A percentile compares a stretch with the other conserved stretches of the same genome.
Conservation (phyloP, 192 early-diverging fungal genomes). For the Podila verticillata region DNA sequence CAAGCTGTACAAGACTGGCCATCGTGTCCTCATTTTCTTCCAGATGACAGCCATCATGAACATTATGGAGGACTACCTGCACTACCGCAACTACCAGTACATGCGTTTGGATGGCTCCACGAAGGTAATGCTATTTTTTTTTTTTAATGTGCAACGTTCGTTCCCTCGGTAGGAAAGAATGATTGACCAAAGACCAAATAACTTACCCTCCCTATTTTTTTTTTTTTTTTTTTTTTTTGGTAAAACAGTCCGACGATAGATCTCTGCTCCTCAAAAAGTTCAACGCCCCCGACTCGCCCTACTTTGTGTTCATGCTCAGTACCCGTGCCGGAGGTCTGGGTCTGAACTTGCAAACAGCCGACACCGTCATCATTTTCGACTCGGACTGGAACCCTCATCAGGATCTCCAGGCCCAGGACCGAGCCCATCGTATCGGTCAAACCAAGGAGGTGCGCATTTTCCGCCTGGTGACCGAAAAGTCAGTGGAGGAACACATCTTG, state of each 20-base stretch:
- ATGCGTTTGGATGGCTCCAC: constrained; percentile 94
- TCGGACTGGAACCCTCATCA: constrained; percentile 99
- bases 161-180: too few species aligned
- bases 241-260: constrained; percentile 79
- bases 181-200: not conserved
- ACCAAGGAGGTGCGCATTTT: constrained; percentile 97
- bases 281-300: constrained; percentile 82
- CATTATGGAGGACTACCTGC: constrained; percentile 96
- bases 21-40: constrained; percentile 85
- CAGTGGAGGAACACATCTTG: constrained; percentile 95
- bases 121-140: constrained; percentile 55
- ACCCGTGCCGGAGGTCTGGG: constrained; percentile 97
- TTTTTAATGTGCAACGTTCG: not conserved
- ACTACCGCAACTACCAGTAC: constrained; percentile 73
- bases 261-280: constrained; percentile 81
- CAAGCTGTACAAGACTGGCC: constrained; percentile 85
- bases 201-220: not conserved
- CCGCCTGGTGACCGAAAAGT: constrained; percentile 88
- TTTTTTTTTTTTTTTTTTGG: not conserved
- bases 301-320: constrained; percentile 91
- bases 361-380: constrained; percentile 99
- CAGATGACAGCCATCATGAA: constrained; percentile 94
- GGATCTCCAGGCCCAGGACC: constrained; percentile 99
- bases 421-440: constrained; percentile 99
- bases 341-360: constrained; percentile 95